A percentile compares a stretch with the other conserved stretches of the same genome.
phyloP scores from a whole-genome alignment of 2,329 filamentous ascomycete species.

The Apiospora malaysiana region DNA sequence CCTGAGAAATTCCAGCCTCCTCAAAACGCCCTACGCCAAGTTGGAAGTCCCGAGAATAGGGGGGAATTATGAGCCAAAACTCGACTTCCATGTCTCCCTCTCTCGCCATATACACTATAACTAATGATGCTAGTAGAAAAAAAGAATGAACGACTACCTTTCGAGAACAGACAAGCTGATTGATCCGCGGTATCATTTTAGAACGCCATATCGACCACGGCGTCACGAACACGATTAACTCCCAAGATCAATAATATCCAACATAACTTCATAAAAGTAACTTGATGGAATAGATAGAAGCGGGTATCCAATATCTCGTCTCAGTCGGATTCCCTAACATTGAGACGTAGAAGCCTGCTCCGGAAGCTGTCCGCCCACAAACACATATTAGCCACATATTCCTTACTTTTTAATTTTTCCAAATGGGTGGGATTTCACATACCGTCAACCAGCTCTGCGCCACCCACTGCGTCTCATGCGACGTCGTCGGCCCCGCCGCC shows the following conservation, averaged over 20 bases:
- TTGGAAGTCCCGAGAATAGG: too few relatives aligned
- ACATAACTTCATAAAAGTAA: not conserved
- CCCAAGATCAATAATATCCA: not conserved
- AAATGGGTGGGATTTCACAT: constrained; percentile 32
- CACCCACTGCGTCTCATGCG: constrained; percentile 41
- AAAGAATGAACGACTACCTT: not conserved
- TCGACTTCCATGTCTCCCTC: not conserved
- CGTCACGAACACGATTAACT: too few relatives aligned
- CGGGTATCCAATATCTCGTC: not conserved
- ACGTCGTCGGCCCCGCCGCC: constrained; percentile 39
- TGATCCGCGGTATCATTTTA: not conserved
- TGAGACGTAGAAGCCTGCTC: not conserved
- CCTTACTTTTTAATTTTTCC: not conserved
- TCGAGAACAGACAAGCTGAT: not conserved
- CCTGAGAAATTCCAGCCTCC: too few relatives aligned
- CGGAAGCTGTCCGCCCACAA: not conserved
- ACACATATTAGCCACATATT: not conserved
- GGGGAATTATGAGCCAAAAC: too few relatives aligned
- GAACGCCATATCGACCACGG: not conserved
- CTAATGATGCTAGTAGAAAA: not conserved
- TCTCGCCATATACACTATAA: not conserved
- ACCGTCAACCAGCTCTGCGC: constrained; percentile 46
- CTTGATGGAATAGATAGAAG: not conserved
- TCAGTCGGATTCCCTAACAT: not conserved
- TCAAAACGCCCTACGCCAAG: too few relatives aligned